Conservation (phyloP, 2,329 filamentous ascomycete genomes). For the Leptosphaerulina australis region DNA sequence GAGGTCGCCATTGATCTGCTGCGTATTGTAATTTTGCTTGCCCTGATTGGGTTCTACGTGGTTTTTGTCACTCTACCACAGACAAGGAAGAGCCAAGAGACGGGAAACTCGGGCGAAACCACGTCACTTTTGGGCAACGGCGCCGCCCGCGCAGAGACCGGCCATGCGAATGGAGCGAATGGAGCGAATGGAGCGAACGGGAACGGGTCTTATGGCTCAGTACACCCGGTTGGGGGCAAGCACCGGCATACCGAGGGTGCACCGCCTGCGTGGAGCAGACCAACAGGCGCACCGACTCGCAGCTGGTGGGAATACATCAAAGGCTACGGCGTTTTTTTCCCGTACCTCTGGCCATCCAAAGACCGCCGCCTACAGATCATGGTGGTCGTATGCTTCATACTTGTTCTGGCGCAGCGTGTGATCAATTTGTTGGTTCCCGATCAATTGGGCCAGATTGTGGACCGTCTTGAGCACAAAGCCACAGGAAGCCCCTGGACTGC, state of each 20-base stretch:
- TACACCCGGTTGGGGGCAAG: constrained; percentile 51
- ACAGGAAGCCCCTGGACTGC: constrained; percentile 71
- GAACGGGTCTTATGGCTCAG: constrained; percentile 61
- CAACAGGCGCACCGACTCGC: constrained; percentile 81
- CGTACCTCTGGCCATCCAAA: constrained; percentile 93
- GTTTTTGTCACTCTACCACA: constrained; percentile 55
- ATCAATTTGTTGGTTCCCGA: constrained; percentile 86
- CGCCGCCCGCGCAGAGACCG: constrained; percentile 46
- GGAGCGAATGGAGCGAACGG: constrained; percentile 55
- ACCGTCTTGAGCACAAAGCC: constrained; percentile 64
- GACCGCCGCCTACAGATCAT: constrained; percentile 75
- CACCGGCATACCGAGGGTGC: constrained; percentile 61
- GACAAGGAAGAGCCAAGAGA: constrained; percentile 27
- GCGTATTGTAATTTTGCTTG: constrained; percentile 70
- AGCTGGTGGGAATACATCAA: constrained; percentile 96
- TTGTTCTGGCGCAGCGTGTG: constrained; percentile 79
- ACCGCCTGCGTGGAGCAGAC: constrained; percentile 84
- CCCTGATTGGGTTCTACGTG: constrained; percentile 65
- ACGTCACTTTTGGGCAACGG: constrained; percentile 65
- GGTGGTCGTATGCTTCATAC: constrained; percentile 79
- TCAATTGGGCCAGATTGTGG: constrained; percentile 80
- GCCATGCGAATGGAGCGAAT: constrained; percentile 50
- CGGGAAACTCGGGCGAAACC: constrained; percentile 58
- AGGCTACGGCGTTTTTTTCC: constrained; percentile 92
- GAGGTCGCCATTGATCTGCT: constrained; percentile 71